Conservation (phyloP, 164 flowering plant genomes). For the Saururus chinensis region DNA sequence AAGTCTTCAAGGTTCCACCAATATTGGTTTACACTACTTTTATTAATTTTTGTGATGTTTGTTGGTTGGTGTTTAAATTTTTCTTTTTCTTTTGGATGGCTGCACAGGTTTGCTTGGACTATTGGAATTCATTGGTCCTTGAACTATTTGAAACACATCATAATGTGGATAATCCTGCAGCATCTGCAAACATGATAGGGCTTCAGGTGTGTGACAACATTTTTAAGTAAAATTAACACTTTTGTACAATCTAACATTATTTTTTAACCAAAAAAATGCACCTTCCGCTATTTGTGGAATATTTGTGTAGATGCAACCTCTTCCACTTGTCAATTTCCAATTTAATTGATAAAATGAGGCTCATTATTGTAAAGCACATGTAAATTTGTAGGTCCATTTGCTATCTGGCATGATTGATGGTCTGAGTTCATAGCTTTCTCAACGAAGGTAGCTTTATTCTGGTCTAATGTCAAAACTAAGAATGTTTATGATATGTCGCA, state of each 20-base stretch:
- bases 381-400: slow-evolving; percentile 43
- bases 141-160: slow-evolving; percentile 84
- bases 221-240: no score
- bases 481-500: slow-evolving; percentile 88
- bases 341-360: not conserved
- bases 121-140: slow-evolving; percentile 83
- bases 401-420: slow-evolving; percentile 75
- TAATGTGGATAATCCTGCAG: slow-evolving; percentile 73
- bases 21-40: not conserved
- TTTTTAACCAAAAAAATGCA: no score
- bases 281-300: no score
- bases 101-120: slow-evolving; percentile 89
- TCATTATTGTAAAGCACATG: not conserved
- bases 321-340: not conserved
- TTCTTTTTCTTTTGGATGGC: slow-evolving; percentile 5
- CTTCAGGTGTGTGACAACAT: slow-evolving; percentile 49
- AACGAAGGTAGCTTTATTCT: slow-evolving; percentile 77
- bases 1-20: slow-evolving; percentile 81
- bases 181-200: slow-evolving; percentile 61
- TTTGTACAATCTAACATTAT: no score
- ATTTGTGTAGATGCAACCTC: not conserved
- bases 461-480: slow-evolving; percentile 87
- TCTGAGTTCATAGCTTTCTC: slow-evolving; percentile 52
- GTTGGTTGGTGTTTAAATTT: not conserved
- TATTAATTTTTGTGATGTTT: not conserved